Percentiles rank a stretch among this genome's conserved stretches.
These are phyloP conservation scores for Coniophora puteana DNA, from an alignment of 1,284 basidiomycete species.

Conservation along the genomic window DNA sequence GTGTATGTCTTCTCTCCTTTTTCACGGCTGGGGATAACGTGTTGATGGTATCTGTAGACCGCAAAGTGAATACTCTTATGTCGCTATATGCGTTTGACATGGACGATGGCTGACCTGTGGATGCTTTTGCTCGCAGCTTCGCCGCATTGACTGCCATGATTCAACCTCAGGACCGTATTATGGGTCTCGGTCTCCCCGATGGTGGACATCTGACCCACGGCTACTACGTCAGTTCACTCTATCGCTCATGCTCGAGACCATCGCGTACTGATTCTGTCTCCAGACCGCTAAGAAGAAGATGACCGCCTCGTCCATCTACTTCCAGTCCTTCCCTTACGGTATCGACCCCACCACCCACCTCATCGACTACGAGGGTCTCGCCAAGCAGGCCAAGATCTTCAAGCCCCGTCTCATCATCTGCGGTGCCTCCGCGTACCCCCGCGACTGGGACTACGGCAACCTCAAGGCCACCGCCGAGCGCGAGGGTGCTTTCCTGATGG, in stretches of 20 bases:
- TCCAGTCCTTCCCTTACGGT: slow-evolving; percentile 97
- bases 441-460: slow-evolving; percentile 93
- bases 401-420: slow-evolving; percentile 97
- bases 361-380: slow-evolving; percentile 87
- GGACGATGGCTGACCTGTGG: slow-evolving; percentile 5
- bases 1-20: slow-evolving; percentile 46
- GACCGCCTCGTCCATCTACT: slow-evolving; percentile 99
- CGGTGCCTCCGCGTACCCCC: slow-evolving; percentile 97
- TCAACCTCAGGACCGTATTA: slow-evolving; percentile 97
- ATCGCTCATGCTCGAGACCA: slow-evolving; percentile 29
- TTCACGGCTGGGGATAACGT: slow-evolving; percentile 5
- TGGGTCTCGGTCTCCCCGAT: slow-evolving; percentile 98
- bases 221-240: slow-evolving; percentile 73
- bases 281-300: slow-evolving; percentile 99
- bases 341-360: slow-evolving; percentile 85
- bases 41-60: slow-evolving; percentile 44
- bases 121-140: slow-evolving; percentile 61
- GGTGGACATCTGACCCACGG: slow-evolving; percentile 99
- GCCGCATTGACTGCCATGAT: slow-evolving; percentile 96
- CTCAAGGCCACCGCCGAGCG: slow-evolving; percentile 83
- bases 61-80: slow-evolving; percentile 88
- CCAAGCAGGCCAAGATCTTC: slow-evolving; percentile 91
- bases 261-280: slow-evolving; percentile 31
- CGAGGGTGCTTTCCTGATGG: slow-evolving; percentile 91
- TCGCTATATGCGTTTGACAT: not conserved